Conservation (phyloP, 2,329 filamentous ascomycete species). For the Fusarium sp. region DNA sequence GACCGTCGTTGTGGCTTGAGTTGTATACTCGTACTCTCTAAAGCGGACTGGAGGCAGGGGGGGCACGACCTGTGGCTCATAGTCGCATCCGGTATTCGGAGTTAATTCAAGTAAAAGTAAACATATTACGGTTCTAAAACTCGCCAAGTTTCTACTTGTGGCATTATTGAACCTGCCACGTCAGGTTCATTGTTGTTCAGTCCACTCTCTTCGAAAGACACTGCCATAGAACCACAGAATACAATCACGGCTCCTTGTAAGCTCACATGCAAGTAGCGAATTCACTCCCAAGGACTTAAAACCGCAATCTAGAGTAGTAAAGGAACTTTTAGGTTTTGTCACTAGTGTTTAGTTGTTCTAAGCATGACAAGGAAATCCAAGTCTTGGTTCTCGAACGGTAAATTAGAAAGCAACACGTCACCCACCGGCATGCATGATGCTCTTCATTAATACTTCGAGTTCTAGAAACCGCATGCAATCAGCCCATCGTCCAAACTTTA, state of each 20-base stretch:
- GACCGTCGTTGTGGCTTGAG: neutral
- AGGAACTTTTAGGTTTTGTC: too few species aligned
- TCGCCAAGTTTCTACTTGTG: neutral
- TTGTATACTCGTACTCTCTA: neutral
- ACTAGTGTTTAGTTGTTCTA: too few species aligned
- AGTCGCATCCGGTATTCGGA: neutral
- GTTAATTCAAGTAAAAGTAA: neutral
- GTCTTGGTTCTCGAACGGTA: too few species aligned
- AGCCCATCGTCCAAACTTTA: too few species aligned
- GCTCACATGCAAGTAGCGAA: neutral
- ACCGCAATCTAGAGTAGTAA: too few species aligned
- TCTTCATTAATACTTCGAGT: neutral
- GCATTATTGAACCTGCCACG: neutral
- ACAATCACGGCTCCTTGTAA: rapidly evolving
- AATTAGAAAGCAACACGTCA: too few species aligned
- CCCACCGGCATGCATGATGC: neutral
- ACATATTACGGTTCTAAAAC: too few species aligned
- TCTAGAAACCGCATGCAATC: too few species aligned
- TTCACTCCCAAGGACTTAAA: too few species aligned
- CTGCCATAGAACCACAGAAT: neutral
- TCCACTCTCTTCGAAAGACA: neutral
- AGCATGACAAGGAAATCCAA: too few species aligned
- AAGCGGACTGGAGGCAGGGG: neutral
- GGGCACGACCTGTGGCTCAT: neutral
- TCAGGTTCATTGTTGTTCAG: neutral